Evolutionary conservation across 768 basidiomycete genomes (phyloP), one percentile per base, ranked within the genome.

Genomic region (Sarcomyxa edulis): DNA sequence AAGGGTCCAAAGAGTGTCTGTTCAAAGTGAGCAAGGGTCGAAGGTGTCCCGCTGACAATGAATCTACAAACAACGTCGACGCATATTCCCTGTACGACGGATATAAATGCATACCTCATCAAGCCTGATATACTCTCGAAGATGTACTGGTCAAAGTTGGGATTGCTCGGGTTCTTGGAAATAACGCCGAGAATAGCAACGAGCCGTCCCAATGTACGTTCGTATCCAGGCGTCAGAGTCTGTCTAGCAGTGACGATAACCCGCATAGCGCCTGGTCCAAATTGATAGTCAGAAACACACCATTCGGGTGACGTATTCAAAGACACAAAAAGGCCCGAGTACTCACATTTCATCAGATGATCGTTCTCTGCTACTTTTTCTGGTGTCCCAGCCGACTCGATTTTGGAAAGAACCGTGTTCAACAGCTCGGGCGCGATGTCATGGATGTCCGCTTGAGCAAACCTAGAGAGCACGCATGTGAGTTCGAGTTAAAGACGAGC

Each of bases 291-390:
- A 39, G 33, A 35, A 42, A 15, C 16, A 48, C 34, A 40, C 16
- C 21, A 20, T 32, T 40, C n/a, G n/a, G n/a, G n/a, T n/a, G n/a
- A n/a, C n/a, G n/a, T n/a, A n/a, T n/a, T n/a, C n/a, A n/a, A n/a
- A n/a, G n/a, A n/a, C n/a, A n/a, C n/a, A n/a, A n/a, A n/a, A n/a
- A n/a, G n/a, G 2, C 11, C n/a, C 11, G 16, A 5, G 8, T 19
- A 61, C 81, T 32, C 47, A 94, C 95, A 94, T 69, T 90, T 93
- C 93, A 97, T 99, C 33, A 98, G 65, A 58, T 96, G 87, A 59
- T 98, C 95, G 49, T 99, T 99, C 57, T 97, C 94, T 0, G 95
- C 91, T 22, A 95, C 78, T 64, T 95, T 94, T 56, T 96, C 88
- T 0, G 96, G 81, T 3, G 85, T 85, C 3, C 71, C 73, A 5